Percentiles rank a stretch among this genome's conserved stretches.
phyloP scores from a whole-genome alignment of 139 green algal genomes.

The Tetradesmus lagerheimii region DNA sequence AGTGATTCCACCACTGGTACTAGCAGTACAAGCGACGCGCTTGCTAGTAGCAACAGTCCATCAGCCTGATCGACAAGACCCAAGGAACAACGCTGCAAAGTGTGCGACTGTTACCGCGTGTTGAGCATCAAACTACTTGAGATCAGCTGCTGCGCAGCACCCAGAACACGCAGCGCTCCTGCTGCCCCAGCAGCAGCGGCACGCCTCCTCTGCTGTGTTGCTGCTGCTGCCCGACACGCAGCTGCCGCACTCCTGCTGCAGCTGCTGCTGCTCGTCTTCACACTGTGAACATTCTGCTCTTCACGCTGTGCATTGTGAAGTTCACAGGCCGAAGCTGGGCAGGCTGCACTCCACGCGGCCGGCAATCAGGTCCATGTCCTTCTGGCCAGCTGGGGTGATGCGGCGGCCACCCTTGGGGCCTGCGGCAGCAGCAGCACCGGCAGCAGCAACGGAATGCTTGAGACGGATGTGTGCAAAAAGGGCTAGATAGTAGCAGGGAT shows the following conservation, averaged over 20 bases:
- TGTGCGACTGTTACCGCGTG: not conserved
- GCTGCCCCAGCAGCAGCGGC: slow-evolving; percentile 2
- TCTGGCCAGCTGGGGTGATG: slow-evolving; percentile 90
- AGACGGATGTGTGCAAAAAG: not conserved
- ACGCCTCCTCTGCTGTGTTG: not conserved
- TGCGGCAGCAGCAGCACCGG: slow-evolving; percentile 13
- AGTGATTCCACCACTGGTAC: too few relatives aligned
- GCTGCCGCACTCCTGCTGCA: slow-evolving; percentile 22
- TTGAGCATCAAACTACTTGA: not conserved
- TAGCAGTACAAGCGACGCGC: too few relatives aligned
- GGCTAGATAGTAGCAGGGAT: not conserved
- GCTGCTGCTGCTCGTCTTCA: not conserved
- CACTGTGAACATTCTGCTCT: not conserved
- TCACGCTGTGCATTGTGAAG: not conserved
- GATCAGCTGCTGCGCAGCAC: slow-evolving; percentile 1
- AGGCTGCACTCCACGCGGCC: slow-evolving; percentile 63
- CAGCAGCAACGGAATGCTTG: too few relatives aligned
- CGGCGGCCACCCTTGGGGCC: slow-evolving; percentile 84
- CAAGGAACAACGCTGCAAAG: not conserved
- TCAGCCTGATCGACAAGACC: too few relatives aligned
- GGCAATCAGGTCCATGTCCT: slow-evolving; percentile 95
- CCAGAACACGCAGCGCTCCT: not conserved
- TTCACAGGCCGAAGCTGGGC: slow-evolving; percentile 39
- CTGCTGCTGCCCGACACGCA: not conserved
- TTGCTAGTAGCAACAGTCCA: too few relatives aligned